Evolutionary conservation across 306 rosid species (phyloP).

Genomic region (Prunus padus): DNA sequence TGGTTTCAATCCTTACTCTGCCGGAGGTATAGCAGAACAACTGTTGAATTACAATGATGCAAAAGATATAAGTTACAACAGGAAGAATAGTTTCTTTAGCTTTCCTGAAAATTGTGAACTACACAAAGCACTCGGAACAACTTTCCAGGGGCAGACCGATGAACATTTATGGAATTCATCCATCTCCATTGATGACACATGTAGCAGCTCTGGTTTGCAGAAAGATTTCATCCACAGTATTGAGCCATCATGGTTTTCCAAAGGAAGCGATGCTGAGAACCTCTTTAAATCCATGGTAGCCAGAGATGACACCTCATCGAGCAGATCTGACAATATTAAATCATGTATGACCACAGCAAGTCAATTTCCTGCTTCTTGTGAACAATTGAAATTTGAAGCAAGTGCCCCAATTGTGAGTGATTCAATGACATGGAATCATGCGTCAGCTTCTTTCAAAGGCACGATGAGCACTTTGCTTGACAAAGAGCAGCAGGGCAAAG

Average conservation of each 20-base stretch:
- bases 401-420: constrained; percentile 20
- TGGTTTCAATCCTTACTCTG: constrained; percentile 30
- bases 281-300: constrained; percentile 45
- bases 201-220: constrained; percentile 35
- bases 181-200: constrained; percentile 33
- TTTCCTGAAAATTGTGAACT: constrained; percentile 57
- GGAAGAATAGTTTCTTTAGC: constrained; percentile 29
- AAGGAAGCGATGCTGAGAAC: constrained; percentile 35
- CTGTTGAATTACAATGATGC: constrained; percentile 32
- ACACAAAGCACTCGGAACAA: constrained; percentile 55
- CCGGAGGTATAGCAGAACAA: constrained; percentile 26
- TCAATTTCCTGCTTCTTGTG: constrained; percentile 30
- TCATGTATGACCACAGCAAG: constrained; percentile 30
- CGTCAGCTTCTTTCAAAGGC: constrained; percentile 39
- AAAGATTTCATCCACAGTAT: constrained; percentile 28
- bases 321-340: constrained; percentile 31
- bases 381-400: constrained; percentile 39
- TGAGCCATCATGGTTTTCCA: constrained; percentile 27
- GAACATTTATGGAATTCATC: constrained; percentile 32
- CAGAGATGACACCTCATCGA: constrained; percentile 42
- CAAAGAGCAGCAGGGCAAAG: constrained; percentile 28
- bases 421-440: constrained; percentile 28
- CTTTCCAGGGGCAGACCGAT: constrained; percentile 27
- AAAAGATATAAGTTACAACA: constrained; percentile 17
- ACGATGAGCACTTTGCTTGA: constrained; percentile 36